Evolutionary conservation across 257 asterid species (phyloP), one percentile per base, ranked within the genome.

Genomic region (Avicennia marina): DNA sequence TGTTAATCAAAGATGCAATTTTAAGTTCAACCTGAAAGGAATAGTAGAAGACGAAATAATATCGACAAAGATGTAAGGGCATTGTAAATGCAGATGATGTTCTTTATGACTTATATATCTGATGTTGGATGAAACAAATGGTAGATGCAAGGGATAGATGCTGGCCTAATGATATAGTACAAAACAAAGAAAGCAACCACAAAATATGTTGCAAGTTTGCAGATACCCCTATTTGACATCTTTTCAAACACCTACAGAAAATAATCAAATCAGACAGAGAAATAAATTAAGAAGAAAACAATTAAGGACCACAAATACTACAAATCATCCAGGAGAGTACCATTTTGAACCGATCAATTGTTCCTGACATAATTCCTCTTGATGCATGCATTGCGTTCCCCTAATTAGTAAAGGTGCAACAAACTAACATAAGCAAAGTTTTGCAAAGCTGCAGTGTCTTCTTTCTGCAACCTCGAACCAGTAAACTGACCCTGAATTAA

Each of bases 381-480:
- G 97, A 83, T 25, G 95, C 72, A 81, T 86, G 97, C 96, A 93
- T 93, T 66, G 63, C 94, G 70, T 77, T 93, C 15, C 98, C 98
- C 96, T 91, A 52, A 33, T 58, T 17, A 42, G 47, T 46, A n/a
- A 20, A 56, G 54, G 33, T 22, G 11, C 58, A 22, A 60, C 53
- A 22, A 53, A 4, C 41, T 36, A 27, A 43, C 24, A 33, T 63
- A 51, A 58, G 46, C 33, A 56, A 56, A 50, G 22, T 40, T 17
- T 19, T 39, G 36, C 49, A 34, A 38, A 26, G 26, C 2, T 46
- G 39, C 7, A 38, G 43, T 43, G 19, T 31, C 43, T 38, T 20
- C 29, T 26, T 50, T 21, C 18, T 51, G 49, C 58, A 54, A 22
- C 22, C 13, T 41, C 12, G 18, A 51, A 66, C 55, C 16, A 31